A percentile compares a stretch with the other conserved stretches of the same genome.
Conservation (phyloP, 2,329 filamentous ascomycete genomes). For the Ophiostoma tasmaniense region DNA sequence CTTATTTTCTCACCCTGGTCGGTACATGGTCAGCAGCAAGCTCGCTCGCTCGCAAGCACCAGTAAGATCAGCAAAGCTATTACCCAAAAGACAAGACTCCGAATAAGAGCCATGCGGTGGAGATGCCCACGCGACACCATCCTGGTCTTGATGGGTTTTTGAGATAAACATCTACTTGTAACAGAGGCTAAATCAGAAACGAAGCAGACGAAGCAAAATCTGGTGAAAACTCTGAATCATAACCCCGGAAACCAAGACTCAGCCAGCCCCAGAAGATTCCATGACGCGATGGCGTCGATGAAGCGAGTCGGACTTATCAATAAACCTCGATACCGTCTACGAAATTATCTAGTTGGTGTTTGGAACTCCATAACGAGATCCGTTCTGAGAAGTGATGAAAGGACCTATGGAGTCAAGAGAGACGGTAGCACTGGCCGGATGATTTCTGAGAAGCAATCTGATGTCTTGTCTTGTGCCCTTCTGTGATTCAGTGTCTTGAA, state of each 20-base stretch:
- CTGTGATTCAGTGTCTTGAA: not conserved
- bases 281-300: not conserved
- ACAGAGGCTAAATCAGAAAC: not conserved
- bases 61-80: not conserved
- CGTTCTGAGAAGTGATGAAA: not conserved
- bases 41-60: no score
- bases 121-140: not conserved
- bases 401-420: not conserved
- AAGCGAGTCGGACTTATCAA: no score
- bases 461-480: not conserved
- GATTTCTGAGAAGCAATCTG: not conserved
- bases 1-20: not conserved
- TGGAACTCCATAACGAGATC: not conserved
- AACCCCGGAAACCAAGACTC: constrained; percentile 1
- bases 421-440: not conserved
- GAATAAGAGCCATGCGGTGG: not conserved
- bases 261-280: not conserved
- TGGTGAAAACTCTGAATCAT: not conserved
- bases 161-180: not conserved
- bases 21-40: not conserved
- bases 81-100: not conserved
- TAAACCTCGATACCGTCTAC: no score
- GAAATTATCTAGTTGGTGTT: not conserved
- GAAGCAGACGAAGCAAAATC: not conserved
- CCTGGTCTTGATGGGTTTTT: not conserved